These are phyloP conservation scores for Madurella fahalii DNA, from an alignment of 2,329 filamentous ascomycete species.

Conservation along the genomic window DNA sequence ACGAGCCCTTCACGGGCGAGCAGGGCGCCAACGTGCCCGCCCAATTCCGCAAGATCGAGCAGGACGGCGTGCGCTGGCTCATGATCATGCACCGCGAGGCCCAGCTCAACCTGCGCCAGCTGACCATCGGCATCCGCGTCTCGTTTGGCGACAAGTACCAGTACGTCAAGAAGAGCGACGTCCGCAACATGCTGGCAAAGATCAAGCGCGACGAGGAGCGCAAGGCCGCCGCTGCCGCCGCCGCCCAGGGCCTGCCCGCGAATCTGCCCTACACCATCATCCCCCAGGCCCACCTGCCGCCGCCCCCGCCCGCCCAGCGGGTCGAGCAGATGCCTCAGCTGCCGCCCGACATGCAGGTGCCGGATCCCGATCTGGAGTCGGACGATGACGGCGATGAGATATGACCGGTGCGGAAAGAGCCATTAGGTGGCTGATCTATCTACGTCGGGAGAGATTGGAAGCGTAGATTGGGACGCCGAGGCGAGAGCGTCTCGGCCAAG, in stretches of 20 bases:
- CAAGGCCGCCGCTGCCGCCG: slow-evolving; percentile 22
- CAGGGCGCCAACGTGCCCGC: slow-evolving; percentile 24
- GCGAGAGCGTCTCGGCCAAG: no score
- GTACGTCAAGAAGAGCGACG: slow-evolving; percentile 29
- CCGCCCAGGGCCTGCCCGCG: slow-evolving; percentile 19
- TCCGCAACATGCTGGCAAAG: slow-evolving; percentile 28
- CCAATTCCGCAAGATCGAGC: slow-evolving; percentile 30
- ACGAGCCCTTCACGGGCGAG: slow-evolving; percentile 28
- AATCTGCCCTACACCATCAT: slow-evolving; percentile 24
- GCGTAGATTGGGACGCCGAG: no score
- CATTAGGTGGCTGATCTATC: no score
- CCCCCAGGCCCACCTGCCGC: slow-evolving; percentile 23
- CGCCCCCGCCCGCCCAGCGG: slow-evolving; percentile 18
- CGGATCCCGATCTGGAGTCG: slow-evolving; percentile 27
- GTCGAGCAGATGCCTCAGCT: slow-evolving; percentile 25
- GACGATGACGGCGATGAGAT: slow-evolving; percentile 26
- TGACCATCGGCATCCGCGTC: slow-evolving; percentile 29
- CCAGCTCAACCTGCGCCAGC: slow-evolving; percentile 27
- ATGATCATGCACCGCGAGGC: slow-evolving; percentile 31
- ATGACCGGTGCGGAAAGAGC: not conserved
- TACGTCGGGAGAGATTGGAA: no score
- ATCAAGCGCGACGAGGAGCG: slow-evolving; percentile 29
- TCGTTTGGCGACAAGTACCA: slow-evolving; percentile 31
- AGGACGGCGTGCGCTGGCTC: slow-evolving; percentile 27
- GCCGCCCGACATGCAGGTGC: slow-evolving; percentile 26